phyloP scores from a whole-genome alignment of 768 basidiomycete species.

The Kwoniella dejecticola region DNA sequence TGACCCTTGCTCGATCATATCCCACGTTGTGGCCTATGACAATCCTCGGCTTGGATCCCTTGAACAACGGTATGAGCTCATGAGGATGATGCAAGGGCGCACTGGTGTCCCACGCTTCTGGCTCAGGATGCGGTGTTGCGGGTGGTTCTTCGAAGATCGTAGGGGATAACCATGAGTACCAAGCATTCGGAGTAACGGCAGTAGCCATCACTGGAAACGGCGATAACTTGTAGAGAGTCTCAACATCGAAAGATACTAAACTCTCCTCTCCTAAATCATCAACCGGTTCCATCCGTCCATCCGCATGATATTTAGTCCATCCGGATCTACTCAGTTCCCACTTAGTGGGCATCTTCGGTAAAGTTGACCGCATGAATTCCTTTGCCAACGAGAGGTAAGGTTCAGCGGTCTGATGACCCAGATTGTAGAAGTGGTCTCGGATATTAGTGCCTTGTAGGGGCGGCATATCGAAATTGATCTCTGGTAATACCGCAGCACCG shows the following conservation, averaged over 20 bases:
- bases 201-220: constrained; percentile 81
- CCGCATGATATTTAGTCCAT: constrained; percentile 84
- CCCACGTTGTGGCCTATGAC: constrained; percentile 94
- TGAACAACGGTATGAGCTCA: constrained; percentile 49
- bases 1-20: constrained; percentile 81
- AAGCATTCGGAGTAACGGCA: constrained; percentile 76
- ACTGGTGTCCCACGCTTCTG: constrained; percentile 33
- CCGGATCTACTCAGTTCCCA: constrained; percentile 66
- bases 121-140: not conserved
- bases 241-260: constrained; percentile 87
- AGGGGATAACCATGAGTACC: constrained; percentile 97
- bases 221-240: constrained; percentile 78
- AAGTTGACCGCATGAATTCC: constrained; percentile 60
- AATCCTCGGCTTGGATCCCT: constrained; percentile 56
- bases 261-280: constrained; percentile 62
- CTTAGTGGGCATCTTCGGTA: constrained; percentile 67
- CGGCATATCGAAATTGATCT: constrained; percentile 79
- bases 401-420: constrained; percentile 69
- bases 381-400: constrained; percentile 77
- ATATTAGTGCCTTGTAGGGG: constrained; percentile 76
- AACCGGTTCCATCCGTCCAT: constrained; percentile 77
- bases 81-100: constrained; percentile 31
- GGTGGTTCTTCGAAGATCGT: constrained; percentile 44
- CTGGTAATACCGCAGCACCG: constrained; percentile 76
- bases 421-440: constrained; percentile 82